phyloP scores from a whole-genome alignment of 2,329 filamentous ascomycete species.

The Ophiostoma quercus region DNA sequence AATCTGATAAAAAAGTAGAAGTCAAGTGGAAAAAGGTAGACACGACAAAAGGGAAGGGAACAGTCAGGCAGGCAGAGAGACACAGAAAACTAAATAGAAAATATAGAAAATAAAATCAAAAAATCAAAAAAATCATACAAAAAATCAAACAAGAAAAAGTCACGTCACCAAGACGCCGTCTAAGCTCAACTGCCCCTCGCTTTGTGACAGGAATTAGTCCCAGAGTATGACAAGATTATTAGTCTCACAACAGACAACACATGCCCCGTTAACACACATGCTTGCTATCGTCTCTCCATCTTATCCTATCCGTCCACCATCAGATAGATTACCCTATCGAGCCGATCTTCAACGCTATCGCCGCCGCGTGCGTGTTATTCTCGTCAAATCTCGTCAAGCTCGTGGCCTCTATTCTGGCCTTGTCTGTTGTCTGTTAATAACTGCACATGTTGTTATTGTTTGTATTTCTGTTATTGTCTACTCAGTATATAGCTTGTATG shows the following conservation, averaged over 20 bases:
- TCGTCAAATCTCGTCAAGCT: not conserved
- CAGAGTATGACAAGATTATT: too few relatives aligned
- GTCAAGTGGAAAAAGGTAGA: too few relatives aligned
- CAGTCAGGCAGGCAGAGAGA: too few relatives aligned
- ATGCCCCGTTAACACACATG: not conserved
- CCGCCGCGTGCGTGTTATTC: not conserved
- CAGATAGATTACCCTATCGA: constrained; percentile 4
- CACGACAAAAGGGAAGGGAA: too few relatives aligned
- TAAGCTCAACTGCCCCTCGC: not conserved
- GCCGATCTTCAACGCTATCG: constrained; percentile 6
- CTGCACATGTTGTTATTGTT: too few relatives aligned
- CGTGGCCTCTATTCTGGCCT: not conserved
- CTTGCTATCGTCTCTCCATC: constrained; percentile 1
- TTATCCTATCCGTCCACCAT: not conserved
- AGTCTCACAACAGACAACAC: not conserved
- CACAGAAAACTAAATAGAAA: not conserved
- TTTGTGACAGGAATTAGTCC: not conserved
- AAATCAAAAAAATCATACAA: not conserved
- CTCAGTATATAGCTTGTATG: not conserved
- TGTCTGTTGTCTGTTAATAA: not conserved
- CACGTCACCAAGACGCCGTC: not conserved
- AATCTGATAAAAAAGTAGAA: not conserved
- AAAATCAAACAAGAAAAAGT: not conserved
- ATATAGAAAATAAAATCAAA: not conserved
- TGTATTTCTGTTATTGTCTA: not conserved